phyloP scores from a whole-genome alignment of 169 alveolate genomes.

The Plasmodium adleri region DNA sequence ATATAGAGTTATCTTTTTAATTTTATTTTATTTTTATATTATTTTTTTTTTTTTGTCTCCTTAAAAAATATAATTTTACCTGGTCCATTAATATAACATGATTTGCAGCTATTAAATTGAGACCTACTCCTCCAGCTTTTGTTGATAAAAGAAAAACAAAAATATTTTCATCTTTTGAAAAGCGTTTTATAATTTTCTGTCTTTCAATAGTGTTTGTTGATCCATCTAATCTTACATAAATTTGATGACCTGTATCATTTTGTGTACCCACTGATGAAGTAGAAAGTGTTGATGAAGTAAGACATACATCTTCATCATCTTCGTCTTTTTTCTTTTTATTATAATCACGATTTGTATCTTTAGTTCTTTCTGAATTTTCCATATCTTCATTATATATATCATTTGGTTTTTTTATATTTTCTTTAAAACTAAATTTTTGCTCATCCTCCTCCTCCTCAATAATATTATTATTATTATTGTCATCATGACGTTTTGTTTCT shows the following conservation, averaged over 20 bases:
- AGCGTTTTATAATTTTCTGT: constrained; percentile 86
- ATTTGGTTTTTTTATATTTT: not conserved
- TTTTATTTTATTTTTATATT: not conserved
- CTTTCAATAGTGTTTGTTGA: constrained; percentile 95
- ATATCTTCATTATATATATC: not conserved
- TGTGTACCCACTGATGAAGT: constrained; percentile 19
- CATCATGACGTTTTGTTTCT: not conserved
- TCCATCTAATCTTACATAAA: constrained; percentile 95
- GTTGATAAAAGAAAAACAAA: constrained; percentile 96
- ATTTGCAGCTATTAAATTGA: constrained; percentile 97
- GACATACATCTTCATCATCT: not conserved
- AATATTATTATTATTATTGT: not conserved
- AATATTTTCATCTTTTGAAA: constrained; percentile 89
- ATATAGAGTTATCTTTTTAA: not conserved
- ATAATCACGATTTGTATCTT: constrained; percentile 1
- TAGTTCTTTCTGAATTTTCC: not conserved
- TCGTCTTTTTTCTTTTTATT: constrained; percentile 18
- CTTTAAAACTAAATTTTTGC: not conserved
- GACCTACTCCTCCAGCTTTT: constrained; percentile 99
- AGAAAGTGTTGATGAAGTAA: constrained; percentile 20
- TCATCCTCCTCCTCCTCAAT: not conserved
- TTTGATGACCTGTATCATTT: not conserved
- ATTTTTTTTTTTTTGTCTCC: not conserved
- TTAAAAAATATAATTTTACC: constrained; percentile 21
- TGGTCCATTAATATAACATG: constrained; percentile 97